These are phyloP conservation scores for Tilletia caries DNA, from an alignment of 1,284 basidiomycete genomes.

Conservation along the genomic window DNA sequence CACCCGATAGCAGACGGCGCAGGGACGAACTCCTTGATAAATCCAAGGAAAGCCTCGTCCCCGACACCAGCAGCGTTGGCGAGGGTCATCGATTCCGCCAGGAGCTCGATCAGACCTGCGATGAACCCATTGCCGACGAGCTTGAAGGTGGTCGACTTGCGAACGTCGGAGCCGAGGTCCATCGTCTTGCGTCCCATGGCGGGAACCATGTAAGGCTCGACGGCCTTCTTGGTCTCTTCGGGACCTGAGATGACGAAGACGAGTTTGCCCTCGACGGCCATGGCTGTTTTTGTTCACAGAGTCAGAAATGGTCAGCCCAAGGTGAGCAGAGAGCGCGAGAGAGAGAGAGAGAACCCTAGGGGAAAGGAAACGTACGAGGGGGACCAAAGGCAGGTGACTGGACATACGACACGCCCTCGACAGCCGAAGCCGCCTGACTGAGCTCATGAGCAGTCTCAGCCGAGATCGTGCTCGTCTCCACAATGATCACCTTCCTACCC, in stretches of 20 bases:
- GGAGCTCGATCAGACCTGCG: conserved; percentile 63
- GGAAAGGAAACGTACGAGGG: conserved; percentile 20
- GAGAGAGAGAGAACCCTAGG: background rate
- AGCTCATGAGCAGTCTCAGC: conserved; percentile 11
- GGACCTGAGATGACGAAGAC: conserved; percentile 77
- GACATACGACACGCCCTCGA: conserved; percentile 7
- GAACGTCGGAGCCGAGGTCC: conserved; percentile 66
- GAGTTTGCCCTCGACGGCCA: conserved; percentile 68
- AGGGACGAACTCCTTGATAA: conserved; percentile 31
- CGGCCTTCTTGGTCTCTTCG: conserved; percentile 76
- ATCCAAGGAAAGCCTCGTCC: conserved; percentile 59
- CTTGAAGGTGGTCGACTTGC: conserved; percentile 71
- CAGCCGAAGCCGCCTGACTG: background rate
- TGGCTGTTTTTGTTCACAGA: conserved; percentile 26
- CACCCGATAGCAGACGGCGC: conserved; percentile 8
- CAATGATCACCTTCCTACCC: background rate
- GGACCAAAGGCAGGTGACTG: conserved; percentile 69
- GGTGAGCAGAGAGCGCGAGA: background rate
- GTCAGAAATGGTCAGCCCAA: no score
- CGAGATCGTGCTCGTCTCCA: conserved; percentile 17
- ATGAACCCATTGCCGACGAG: conserved; percentile 59
- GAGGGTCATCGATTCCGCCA: conserved; percentile 76
- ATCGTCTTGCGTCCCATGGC: conserved; percentile 60
- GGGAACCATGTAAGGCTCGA: conserved; percentile 64
- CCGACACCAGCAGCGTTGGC: conserved; percentile 80